Base-by-base conservation (phyloP, 768 basidiomycete species). In the Suillus variegatus region DNA sequence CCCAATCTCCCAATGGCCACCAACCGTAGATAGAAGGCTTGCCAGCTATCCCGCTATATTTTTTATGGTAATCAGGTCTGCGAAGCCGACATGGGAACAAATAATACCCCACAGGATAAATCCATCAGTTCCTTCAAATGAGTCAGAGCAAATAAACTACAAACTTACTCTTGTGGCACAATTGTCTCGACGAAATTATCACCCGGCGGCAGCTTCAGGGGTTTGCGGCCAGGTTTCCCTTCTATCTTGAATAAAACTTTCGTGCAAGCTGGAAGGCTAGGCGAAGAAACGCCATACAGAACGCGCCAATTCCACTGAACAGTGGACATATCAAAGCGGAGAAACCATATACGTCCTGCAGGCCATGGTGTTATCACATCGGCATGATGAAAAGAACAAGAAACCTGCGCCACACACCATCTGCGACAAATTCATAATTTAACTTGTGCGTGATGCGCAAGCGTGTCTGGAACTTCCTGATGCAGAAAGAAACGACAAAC, bases 21-120 rank as follows among this genome's bases (percentile, higher is more conserved):
- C 7, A 13, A 4, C 0, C 0, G 9, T 3, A 8, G 4, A 1
- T 8, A 18, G 0, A 0, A 46, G 20, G 9, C 20, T n/a, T 5
- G 1, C 20, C n/a, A n/a, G n/a, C 46, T 46, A 46, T 10, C 4
- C 3, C 10, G 9, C 2, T 2, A 12, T 46, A n/a, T 46, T 9
- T 46, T 8, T 5, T 1, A 46, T 2, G 0, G 46, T 12, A 4
- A 46, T 6, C 1, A 46, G 9, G 4, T 46, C 46, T 46, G 46
- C 10, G 20, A 7, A n/a, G 20, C 20, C n/a, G n/a, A 20, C 46
- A n/a, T 20, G n/a, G n/a, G n/a, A n/a, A 46, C 9, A n/a, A n/a
- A 46, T 10, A 10, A 10, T 46, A 46, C 4, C 20, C 44, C 20
- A 46, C 4, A 46, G 46, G 4, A 46, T 46, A n/a, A 46, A 46